Evolutionary conservation across 1,139 yeast species (phyloP).

Genomic region (Taiozyma sp.): DNA sequence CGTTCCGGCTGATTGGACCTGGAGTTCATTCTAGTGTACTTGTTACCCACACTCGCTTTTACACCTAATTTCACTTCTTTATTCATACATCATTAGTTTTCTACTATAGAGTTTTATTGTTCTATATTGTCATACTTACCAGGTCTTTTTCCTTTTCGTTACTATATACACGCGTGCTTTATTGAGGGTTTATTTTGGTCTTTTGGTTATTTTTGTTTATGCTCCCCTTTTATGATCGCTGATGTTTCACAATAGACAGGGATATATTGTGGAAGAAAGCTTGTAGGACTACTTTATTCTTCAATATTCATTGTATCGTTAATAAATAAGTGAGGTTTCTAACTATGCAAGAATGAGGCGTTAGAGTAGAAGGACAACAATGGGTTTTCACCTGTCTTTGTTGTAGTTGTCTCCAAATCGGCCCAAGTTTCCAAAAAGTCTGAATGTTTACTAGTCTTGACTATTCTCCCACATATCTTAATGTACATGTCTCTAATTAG

Average conservation of each 20-base stretch:
- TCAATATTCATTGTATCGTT: background rate
- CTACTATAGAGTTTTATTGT: background rate
- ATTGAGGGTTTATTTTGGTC: background rate
- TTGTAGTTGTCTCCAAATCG: conserved; percentile 60
- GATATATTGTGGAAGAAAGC: background rate
- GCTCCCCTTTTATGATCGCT: background rate
- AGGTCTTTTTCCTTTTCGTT: background rate
- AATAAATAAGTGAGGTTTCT: background rate
- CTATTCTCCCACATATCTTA: conserved; percentile 58
- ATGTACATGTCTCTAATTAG: conserved; percentile 59
- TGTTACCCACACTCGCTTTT: background rate
- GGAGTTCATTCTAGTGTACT: conserved; percentile 21
- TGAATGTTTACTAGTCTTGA: conserved; percentile 52
- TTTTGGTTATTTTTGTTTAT: background rate
- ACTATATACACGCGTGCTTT: background rate
- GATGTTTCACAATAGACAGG: background rate
- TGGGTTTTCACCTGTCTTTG: conserved; percentile 83
- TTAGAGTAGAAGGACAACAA: conserved; percentile 76
- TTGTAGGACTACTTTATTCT: too few species aligned
- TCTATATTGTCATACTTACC: background rate
- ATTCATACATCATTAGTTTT: background rate
- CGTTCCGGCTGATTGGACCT: conserved; percentile 26
- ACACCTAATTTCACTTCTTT: background rate
- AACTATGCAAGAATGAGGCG: conserved; percentile 36
- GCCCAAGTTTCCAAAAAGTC: conserved; percentile 73